Evolutionary conservation across 768 basidiomycete species (phyloP).

Genomic region (Kondoa malvinella): DNA sequence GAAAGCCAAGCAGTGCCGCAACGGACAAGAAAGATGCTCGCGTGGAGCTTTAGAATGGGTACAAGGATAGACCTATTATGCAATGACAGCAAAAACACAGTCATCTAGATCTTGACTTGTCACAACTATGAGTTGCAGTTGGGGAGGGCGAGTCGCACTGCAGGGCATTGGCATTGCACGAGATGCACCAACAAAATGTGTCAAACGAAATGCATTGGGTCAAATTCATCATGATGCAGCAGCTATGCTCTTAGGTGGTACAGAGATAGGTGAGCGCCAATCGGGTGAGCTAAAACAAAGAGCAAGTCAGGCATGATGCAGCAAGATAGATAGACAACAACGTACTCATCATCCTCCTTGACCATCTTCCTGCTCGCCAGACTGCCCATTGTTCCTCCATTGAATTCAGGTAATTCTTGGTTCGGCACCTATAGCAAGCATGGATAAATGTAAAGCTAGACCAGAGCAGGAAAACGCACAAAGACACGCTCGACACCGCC

Average conservation of each 20-base stretch:
- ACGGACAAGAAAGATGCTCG: background rate
- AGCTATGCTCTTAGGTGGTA: background rate
- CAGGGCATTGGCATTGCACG: no score
- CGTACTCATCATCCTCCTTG: background rate
- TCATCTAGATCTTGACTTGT: no score
- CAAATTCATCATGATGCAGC: background rate
- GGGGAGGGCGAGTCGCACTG: no score
- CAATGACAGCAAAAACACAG: no score
- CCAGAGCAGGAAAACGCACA: constrained; percentile 45
- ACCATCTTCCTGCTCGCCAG: background rate
- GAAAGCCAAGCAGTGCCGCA: background rate
- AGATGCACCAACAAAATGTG: no score
- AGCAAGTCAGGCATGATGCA: background rate
- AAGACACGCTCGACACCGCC: constrained; percentile 81
- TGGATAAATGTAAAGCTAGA: background rate
- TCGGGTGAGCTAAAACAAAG: background rate
- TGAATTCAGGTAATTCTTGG: background rate
- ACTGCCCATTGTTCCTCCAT: constrained; percentile 3
- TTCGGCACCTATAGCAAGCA: background rate
- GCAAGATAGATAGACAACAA: background rate
- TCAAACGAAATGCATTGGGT: background rate
- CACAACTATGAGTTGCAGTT: no score
- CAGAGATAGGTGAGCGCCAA: background rate
- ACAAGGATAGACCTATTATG: no score
- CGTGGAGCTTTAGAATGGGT: background rate